A percentile compares a stretch with the other conserved stretches of the same genome.
Conservation (phyloP, 2,329 filamentous ascomycete genomes). For the Aspergillus sp. region DNA sequence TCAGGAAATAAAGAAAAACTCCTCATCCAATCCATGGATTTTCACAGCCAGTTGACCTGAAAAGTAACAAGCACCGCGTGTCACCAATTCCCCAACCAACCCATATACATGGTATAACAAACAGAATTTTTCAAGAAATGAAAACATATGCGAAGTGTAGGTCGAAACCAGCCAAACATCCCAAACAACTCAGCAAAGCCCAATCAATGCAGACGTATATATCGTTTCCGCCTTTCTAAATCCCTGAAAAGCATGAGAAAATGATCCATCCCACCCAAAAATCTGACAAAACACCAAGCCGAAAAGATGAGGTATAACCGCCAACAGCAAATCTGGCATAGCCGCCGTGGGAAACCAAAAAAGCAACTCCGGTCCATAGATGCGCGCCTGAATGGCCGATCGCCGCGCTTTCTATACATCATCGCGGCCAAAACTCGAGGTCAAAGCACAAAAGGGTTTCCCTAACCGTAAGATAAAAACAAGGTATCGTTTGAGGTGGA, state of each 20-base stretch:
- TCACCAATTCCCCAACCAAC: conserved; percentile 32
- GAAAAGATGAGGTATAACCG: conserved; percentile 27
- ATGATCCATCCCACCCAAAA: conserved; percentile 39
- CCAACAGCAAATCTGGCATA: conserved; percentile 33
- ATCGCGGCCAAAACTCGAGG: conserved; percentile 36
- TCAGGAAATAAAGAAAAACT: conserved; percentile 25
- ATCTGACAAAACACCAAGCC: conserved; percentile 30
- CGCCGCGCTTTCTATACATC: conserved; percentile 45
- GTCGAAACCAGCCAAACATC: conserved; percentile 31
- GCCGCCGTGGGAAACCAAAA: conserved; percentile 33
- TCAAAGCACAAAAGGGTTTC: conserved; percentile 34
- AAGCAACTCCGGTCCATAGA: conserved; percentile 41
- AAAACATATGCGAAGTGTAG: conserved; percentile 26
- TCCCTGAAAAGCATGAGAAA: conserved; percentile 36
- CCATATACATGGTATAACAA: conserved; percentile 36
- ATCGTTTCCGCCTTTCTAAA: conserved; percentile 49
- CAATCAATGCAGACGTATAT: conserved; percentile 49
- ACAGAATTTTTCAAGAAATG: conserved; percentile 26
- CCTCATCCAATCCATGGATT: conserved; percentile 43
- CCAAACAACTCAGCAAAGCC: conserved; percentile 40
- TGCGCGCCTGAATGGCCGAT: conserved; percentile 39
- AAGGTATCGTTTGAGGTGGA: conserved; percentile 38
- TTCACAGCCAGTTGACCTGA: conserved; percentile 34
- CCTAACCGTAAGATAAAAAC: conserved; percentile 40
- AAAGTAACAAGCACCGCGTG: conserved; percentile 32